These are phyloP conservation scores for Diaporthe vaccinii DNA, from an alignment of 2,329 filamentous ascomycete species.

Conservation along the genomic window DNA sequence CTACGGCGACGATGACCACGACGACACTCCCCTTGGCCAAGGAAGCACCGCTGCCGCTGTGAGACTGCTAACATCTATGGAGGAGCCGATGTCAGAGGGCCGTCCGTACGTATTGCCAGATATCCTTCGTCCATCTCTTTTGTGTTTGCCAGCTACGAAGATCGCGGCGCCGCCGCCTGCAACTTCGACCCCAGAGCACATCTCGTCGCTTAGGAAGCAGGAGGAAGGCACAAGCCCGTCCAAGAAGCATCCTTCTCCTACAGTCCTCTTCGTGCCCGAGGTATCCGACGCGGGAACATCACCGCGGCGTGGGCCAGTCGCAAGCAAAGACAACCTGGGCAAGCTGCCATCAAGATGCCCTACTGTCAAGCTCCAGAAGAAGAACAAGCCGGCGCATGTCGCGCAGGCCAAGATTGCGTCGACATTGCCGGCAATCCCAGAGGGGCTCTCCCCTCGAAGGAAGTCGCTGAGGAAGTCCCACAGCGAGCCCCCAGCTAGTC, in stretches of 20 bases:
- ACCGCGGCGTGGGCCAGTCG: slow-evolving; percentile 35
- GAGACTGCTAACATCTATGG: slow-evolving; percentile 73
- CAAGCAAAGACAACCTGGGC: slow-evolving; percentile 29
- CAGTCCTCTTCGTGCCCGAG: slow-evolving; percentile 38
- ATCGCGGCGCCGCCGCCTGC: slow-evolving; percentile 47
- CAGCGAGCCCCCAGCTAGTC: slow-evolving; percentile 41
- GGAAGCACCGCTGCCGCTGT: slow-evolving; percentile 65
- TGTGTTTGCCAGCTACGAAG: slow-evolving; percentile 44
- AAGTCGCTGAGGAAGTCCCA: slow-evolving; percentile 54
- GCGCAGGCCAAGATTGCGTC: slow-evolving; percentile 52
- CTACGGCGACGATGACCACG: slow-evolving; percentile 67
- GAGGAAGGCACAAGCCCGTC: slow-evolving; percentile 51
- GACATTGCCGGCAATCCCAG: slow-evolving; percentile 64
- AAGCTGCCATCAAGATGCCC: slow-evolving; percentile 43
- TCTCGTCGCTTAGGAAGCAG: slow-evolving; percentile 54
- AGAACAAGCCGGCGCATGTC: slow-evolving; percentile 49
- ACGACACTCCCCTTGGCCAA: slow-evolving; percentile 61
- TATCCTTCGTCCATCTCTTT: slow-evolving; percentile 45
- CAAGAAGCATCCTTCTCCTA: slow-evolving; percentile 42
- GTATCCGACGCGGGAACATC: slow-evolving; percentile 32
- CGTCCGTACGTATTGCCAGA: slow-evolving; percentile 67
- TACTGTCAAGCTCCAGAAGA: slow-evolving; percentile 68
- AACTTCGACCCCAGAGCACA: slow-evolving; percentile 51
- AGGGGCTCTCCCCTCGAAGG: slow-evolving; percentile 62
- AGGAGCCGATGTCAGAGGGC: slow-evolving; percentile 62